Evolutionary conservation across 176 grass and related monocot species (phyloP).

Genomic region (Metroxylon sagu): DNA sequence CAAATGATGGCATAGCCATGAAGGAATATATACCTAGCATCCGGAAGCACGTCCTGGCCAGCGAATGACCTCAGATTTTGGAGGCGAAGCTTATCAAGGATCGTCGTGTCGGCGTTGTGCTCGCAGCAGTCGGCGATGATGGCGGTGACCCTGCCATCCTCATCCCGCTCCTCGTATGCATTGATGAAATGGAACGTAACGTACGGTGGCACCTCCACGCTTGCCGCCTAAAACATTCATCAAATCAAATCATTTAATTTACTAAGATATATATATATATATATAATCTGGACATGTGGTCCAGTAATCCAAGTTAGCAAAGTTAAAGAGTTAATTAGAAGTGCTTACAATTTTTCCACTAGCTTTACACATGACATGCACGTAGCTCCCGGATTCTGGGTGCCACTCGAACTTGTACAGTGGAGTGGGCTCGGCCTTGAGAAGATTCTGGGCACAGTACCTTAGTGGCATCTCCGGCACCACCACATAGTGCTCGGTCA

Average conservation of each 20-base stretch:
- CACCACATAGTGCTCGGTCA: conserved; percentile 76
- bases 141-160: conserved; percentile 60
- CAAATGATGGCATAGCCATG: too few species aligned
- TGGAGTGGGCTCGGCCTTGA: conserved; percentile 84
- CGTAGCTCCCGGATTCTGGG: conserved; percentile 63
- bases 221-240: conserved; percentile 41
- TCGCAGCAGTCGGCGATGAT: conserved; percentile 94
- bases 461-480: conserved; percentile 97
- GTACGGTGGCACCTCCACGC: conserved; percentile 86
- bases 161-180: conserved; percentile 83
- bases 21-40: conserved; percentile 59
- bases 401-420: conserved; percentile 99
- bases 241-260: too few species aligned
- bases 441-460: conserved; percentile 81
- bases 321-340: too few species aligned
- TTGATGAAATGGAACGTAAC: conserved; percentile 99
- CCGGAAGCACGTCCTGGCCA: conserved; percentile 71
- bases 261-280: too few species aligned
- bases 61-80: conserved; percentile 48
- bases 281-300: too few species aligned
- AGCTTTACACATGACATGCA: conserved; percentile 98
- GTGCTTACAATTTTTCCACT: conserved; percentile 72
- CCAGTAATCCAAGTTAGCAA: too few species aligned
- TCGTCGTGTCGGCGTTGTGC: conserved; percentile 75
- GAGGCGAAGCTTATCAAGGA: conserved; percentile 86